These are phyloP conservation scores for Zymoseptoria tritici DNA, from an alignment of 2,329 filamentous ascomycete genomes.

Conservation along the genomic window DNA sequence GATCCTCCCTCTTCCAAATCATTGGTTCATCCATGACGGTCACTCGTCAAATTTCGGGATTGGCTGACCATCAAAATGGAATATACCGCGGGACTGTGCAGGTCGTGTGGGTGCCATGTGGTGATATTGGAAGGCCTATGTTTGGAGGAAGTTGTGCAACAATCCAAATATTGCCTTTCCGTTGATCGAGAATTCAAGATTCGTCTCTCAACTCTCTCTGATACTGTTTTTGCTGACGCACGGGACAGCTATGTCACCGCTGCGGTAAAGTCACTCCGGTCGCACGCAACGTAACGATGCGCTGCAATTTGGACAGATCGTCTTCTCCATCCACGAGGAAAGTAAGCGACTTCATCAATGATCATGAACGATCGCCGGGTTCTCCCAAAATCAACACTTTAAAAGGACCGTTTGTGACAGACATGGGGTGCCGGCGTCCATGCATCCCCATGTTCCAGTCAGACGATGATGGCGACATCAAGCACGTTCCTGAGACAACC, in stretches of 20 bases:
- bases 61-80: background rate
- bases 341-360: too few relatives aligned
- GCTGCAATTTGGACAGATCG: too few relatives aligned
- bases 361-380: too few relatives aligned
- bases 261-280: too few relatives aligned
- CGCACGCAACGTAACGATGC: too few relatives aligned
- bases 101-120: background rate
- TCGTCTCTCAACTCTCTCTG: background rate
- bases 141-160: background rate
- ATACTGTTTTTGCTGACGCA: background rate
- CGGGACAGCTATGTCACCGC: background rate
- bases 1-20: background rate
- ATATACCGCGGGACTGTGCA: background rate
- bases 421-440: background rate
- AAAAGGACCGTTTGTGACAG: background rate
- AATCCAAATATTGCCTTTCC: background rate
- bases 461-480: background rate
- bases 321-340: too few relatives aligned
- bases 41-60: background rate
- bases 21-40: background rate
- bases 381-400: too few relatives aligned
- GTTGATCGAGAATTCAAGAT: background rate
- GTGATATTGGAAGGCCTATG: background rate
- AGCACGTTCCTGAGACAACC: background rate
- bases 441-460: background rate